Evolutionary conservation across 352 stramenopile species (phyloP).

Genomic region (Globisporangium solare): DNA sequence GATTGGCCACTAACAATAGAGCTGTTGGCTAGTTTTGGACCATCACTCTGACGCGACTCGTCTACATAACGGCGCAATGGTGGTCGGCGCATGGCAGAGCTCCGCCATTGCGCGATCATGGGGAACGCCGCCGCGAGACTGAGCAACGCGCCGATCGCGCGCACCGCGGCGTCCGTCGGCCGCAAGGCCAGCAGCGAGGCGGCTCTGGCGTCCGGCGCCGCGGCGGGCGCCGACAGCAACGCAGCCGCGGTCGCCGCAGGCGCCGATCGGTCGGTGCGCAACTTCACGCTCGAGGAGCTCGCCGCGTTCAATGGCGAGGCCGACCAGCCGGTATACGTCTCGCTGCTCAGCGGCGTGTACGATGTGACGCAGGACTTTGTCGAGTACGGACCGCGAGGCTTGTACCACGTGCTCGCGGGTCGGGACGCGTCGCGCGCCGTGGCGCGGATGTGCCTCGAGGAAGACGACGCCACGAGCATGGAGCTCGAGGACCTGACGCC

Average conservation of each 20-base stretch:
- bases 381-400: slow-evolving; percentile 88
- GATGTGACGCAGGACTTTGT: slow-evolving; percentile 86
- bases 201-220: background rate
- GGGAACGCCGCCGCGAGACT: background rate
- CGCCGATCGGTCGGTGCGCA: slow-evolving; percentile 14
- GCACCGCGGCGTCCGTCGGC: background rate
- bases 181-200: slow-evolving; percentile 5
- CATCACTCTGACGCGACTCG: too few species aligned
- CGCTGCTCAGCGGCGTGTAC: slow-evolving; percentile 90
- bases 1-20: too few species aligned
- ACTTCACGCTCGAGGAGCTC: slow-evolving; percentile 84
- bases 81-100: too few species aligned
- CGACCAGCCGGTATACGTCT: slow-evolving; percentile 88
- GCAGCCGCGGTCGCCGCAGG: background rate
- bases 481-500: slow-evolving; percentile 40
- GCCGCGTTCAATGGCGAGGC: slow-evolving; percentile 76
- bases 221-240: background rate
- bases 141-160: background rate
- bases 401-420: slow-evolving; percentile 85
- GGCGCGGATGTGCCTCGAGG: slow-evolving; percentile 82
- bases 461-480: slow-evolving; percentile 53
- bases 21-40: too few species aligned
- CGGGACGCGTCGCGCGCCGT: slow-evolving; percentile 89
- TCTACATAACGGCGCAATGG: too few species aligned
- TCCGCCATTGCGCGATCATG: background rate